Evolutionary conservation across 306 rosid species (phyloP), one percentile per base, ranked within the genome.

Genomic region (Gleditsia sinensis): DNA sequence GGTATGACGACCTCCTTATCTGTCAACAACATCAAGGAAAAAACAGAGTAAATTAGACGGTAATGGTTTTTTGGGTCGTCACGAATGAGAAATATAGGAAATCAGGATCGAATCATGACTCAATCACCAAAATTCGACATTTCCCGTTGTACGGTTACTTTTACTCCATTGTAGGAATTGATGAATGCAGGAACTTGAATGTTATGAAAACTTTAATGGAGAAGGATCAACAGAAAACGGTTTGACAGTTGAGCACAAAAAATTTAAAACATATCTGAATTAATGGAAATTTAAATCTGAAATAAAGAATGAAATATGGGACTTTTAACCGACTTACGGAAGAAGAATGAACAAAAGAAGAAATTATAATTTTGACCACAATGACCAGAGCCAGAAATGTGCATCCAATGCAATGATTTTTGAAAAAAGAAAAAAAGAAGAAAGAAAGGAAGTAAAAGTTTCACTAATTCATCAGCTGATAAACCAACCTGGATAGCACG

Each of bases 1-100:
- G 98, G 85, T 93, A 93, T 0, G 98, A 93, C 23, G 98, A 93
- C 82, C 98, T 86, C 79, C 98, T 80, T 63, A 93, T 93, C 98
- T 93, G 86, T 45, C 24, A 20, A 17, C 24, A 69, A 46, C 14
- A 43, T 56, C 74, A 27, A 9, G 49, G 16, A 62, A 12, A 62
- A 67, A 49, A 74, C 50, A 37, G 3, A 32, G 6, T 49, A 45
- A 36, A 61, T 77, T 24, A 81, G 37, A 66, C 33, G 33, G 11
- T 19, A 20, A 50, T 64, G 58, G 23, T 57, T 12, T 30, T 42
- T 60, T 32, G n/a, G 53, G 20, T 21, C 1, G 2, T 17, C 6
- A 34, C 13, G 11, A 50, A 17, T 43, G 36, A 5, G 9, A 34
- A 20, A 30, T 14, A 42, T 13, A n/a, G 42, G 20, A 43, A 2